Evolutionary conservation across 2,329 filamentous ascomycete species (phyloP), one percentile per base, ranked within the genome.

Genomic region (Aspergillus puulaauensis): DNA sequence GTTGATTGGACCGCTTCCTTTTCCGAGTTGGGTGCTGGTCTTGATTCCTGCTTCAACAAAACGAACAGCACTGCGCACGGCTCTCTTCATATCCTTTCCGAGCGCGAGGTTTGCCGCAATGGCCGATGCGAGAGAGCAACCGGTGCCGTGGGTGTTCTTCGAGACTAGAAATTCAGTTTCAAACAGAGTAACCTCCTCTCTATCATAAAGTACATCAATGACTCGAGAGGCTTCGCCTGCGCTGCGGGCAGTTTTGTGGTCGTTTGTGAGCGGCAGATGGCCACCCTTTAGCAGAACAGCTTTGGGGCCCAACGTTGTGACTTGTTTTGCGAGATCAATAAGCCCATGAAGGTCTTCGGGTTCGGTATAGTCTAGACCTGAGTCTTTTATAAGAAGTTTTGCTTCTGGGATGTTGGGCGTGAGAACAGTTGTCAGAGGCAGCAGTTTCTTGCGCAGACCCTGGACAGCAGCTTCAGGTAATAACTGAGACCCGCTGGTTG

Each of bases 201-300:
- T 81, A 6, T 90, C 89, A 44, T 86, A 85, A 5, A 96, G 81
- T 3, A 97, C 82, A 69, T 98, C 91, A 27, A 96, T 82, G 1
- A 97, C 86, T 2, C 89, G 67, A 24, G 86, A 77, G 50, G 79
- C 84, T 51, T 93, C 86, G 7, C 80, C 80, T 1, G 85, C 79
- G 0, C 72, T 77, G 45, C 75, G 79, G 0, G 90, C 88, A 0
- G 83, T 82, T 6, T 79, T 80, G 21, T 86, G 80, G 48, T 88
- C 83, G 50, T 79, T 81, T 5, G 82, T 86, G 62, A 98, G 83
- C 1, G 93, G 92, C n/a, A 89, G 74, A 75, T 98, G 95, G 0
- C 93, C 93, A 43, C 93, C 93, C 75, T 98, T 98, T 58, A 97
- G 80, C 9, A 98, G 82, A 31, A 97, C 89, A 78, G 89, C 92